Evolutionary conservation across 139 green algal genomes (phyloP).

Genomic region (Nannochloris sp.): DNA sequence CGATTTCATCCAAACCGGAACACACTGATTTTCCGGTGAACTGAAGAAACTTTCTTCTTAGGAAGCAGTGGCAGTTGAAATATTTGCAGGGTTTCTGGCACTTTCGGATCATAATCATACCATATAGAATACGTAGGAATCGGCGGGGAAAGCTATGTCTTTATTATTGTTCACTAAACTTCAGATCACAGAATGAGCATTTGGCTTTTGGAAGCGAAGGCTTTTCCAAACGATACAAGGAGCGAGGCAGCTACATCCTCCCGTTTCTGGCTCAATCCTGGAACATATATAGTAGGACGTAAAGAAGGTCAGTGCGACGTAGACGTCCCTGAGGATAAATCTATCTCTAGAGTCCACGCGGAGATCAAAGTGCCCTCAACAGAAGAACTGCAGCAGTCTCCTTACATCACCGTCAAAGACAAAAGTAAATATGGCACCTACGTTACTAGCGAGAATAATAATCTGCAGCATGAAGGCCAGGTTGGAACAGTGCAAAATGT

Average conservation of each 20-base stretch:
- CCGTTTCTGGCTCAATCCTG: neutral
- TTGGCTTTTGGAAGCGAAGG: neutral
- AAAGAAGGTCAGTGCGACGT: neutral
- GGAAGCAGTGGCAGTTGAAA: no score
- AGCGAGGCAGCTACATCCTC: neutral
- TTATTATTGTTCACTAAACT: neutral
- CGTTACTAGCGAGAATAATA: no score
- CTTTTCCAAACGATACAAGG: neutral
- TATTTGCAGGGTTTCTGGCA: no score
- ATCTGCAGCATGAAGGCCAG: no score
- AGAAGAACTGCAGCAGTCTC: no score
- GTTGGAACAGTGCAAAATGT: no score
- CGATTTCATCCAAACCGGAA: no score
- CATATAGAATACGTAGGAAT: no score
- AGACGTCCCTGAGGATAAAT: neutral
- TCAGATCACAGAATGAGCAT: neutral
- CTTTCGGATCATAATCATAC: no score
- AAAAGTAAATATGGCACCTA: neutral
- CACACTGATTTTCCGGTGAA: no score
- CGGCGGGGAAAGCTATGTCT: no score
- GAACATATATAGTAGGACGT: neutral
- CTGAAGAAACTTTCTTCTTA: no score
- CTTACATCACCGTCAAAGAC: neutral
- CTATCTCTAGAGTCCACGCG: neutral
- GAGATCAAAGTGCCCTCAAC: neutral